Base-by-base conservation (phyloP, 2,329 filamentous ascomycete genomes). In the Gremmenia infestans region DNA sequence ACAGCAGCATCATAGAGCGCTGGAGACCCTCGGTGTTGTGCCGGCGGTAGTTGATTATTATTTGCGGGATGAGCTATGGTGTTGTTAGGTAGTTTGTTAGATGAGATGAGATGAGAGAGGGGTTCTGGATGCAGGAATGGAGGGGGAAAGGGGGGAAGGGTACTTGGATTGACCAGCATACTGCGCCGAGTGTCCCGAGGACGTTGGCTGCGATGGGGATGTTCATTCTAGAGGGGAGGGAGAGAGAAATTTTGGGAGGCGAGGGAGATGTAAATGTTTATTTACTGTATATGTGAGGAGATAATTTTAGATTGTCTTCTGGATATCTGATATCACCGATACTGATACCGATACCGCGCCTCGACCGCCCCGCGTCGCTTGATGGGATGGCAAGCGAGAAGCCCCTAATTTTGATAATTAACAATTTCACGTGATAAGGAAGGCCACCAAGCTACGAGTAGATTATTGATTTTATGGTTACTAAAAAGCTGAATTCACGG, bases 1-100 rank as follows among this genome's bases (percentile, higher is more conserved):
- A 89, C 2, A 88, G 75, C 67, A 89, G 79, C 85, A 89, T 88
- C 85, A 89, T 88, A 0, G 82, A 81, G 0, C 81, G 78, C 50
- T 88, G 85, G 0, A 89, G 74, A 0, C 85, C 86, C 0, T 75
- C 79, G 1, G 85, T 84, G 72, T 87, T 77, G 67, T 88, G 84
- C 1, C 85, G 76, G 4, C 80, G 78, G 63, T 85, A 83, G 64
- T 89, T 89, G 64, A 87, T 80, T 36, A 85, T 68, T 49, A 89
- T 87, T 67, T 89, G 86, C 0, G 86, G 86, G 25, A 89, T 79
- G 25, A 89, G 74, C 78, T 88, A 65, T n/a, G 23, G 32, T 15
- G 19, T 15, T 25, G 40, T 52, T 46, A 49, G 48, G 22, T 22
- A 22, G 22, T 2, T 28, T 9, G 43, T 28, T 15, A 14, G 23